Base-by-base conservation (phyloP, 192 early-diverging fungal species). In the Podila epigama region DNA sequence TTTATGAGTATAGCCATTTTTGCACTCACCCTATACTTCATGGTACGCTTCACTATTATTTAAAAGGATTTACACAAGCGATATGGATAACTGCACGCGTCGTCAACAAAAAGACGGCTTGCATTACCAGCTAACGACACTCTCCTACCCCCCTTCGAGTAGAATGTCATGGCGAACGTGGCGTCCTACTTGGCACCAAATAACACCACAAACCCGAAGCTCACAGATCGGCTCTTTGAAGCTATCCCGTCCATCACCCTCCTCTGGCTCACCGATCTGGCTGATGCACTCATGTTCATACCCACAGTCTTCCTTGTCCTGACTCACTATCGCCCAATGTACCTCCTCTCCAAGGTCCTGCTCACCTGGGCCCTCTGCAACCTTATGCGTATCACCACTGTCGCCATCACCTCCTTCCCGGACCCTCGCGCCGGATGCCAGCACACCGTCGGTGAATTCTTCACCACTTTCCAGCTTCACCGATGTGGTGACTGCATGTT, bases 401-500 rank as follows among this genome's bases (percentile, higher is more conserved):
- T 90, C 60, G 87, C 86, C n/a, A 87, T 90, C 57, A 90, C 89
- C 0, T 88, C 86, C 33, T 80, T 88, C 32, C 89, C 89, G 5
- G 89, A 90, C 48, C 85, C 89, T 3, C 85, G 89, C 2, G 69
- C 82, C 4, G 78, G 82, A 1, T 90, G 89, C 61, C 71, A 86
- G 53, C 87, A 85, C 54, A 84, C 81, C 3, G 22, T 68, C 3
- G 85, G 83, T 50, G 83, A 87, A 37, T 82, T 89, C 61, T 89
- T 89, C 51, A 85, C 86, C 2, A 77, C 85, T 4, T 89, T 91
- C 55, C 60, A 72, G 16, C 34, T 87, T 37, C 88, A 89, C 31
- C 75, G 88, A 8, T 91, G 89, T 65, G 89, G 89, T 31, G 89
- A 91, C 48, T 83, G 83, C 25, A 91, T 89, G 44, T 91, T 86